Evolutionary conservation across 441 rosid species (phyloP).

Genomic region (Omphalea diandra): DNA sequence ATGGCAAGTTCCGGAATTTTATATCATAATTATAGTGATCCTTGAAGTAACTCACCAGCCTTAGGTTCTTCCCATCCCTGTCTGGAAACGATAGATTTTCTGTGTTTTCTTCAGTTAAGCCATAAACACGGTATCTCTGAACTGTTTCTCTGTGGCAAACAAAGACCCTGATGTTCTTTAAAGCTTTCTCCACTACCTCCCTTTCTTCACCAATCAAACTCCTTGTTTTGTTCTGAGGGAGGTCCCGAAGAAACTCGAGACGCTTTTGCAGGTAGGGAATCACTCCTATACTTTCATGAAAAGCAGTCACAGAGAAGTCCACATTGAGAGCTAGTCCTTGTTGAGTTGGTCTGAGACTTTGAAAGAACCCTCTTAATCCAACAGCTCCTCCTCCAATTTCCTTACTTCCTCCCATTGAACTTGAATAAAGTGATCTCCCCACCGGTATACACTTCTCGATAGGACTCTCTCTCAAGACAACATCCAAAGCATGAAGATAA

Average conservation of each 20-base stretch:
- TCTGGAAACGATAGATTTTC: constrained; percentile 78
- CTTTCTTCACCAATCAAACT: constrained; percentile 64
- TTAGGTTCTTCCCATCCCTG: constrained; percentile 71
- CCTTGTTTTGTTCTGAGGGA: constrained; percentile 68
- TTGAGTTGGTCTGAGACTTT: constrained; percentile 88
- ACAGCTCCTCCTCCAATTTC: constrained; percentile 93
- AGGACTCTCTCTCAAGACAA: constrained; percentile 83
- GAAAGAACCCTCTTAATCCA: constrained; percentile 92
- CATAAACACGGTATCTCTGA: constrained; percentile 79
- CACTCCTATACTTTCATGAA: constrained; percentile 91
- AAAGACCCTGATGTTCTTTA: constrained; percentile 78
- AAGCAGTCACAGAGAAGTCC: constrained; percentile 86
- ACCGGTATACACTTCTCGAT: constrained; percentile 69
- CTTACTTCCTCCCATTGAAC: constrained; percentile 69
- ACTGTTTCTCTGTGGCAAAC: constrained; percentile 95
- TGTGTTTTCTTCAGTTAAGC: constrained; percentile 72
- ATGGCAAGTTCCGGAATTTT: constrained; percentile 78
- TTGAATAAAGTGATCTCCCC: constrained; percentile 82
- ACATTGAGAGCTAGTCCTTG: constrained; percentile 93
- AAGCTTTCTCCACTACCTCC: constrained; percentile 79
- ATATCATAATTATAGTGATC: constrained; percentile 79
- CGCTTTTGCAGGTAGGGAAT: constrained; percentile 86
- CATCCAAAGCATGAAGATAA: constrained; percentile 91
- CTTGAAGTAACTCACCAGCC: constrained; percentile 80
- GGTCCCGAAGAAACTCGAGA: constrained; percentile 72